Conservation (phyloP, 805 yeast genomes). For the Brettanomyces naardenensis region DNA sequence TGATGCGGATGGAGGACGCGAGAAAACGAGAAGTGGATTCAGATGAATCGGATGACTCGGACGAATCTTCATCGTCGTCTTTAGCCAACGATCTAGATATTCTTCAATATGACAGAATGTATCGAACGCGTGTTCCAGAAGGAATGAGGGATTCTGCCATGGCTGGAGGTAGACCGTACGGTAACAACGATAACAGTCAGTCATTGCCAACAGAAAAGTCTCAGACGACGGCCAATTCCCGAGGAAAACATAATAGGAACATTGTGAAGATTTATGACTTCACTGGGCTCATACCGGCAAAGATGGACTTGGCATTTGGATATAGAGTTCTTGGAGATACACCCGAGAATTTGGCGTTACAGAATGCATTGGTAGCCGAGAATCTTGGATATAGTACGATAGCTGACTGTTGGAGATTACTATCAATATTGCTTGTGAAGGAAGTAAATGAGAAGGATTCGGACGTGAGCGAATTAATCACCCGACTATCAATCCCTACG, state of each 20-base stretch:
- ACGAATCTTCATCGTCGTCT: slow-evolving; percentile 43
- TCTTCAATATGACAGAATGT: slow-evolving; percentile 45
- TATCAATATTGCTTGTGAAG: slow-evolving; percentile 39
- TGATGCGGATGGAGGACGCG: slow-evolving; percentile 13
- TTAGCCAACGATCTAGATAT: slow-evolving; percentile 64
- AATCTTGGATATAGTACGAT: slow-evolving; percentile 53
- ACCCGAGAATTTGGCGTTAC: slow-evolving; percentile 56
- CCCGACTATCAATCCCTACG: slow-evolving; percentile 8
- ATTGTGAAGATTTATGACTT: slow-evolving; percentile 60
- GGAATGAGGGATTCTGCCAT: slow-evolving; percentile 31
- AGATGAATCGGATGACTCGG: slow-evolving; percentile 21
- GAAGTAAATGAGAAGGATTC: slow-evolving; percentile 24
- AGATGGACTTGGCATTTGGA: slow-evolving; percentile 59
- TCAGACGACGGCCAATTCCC: slow-evolving; percentile 20
- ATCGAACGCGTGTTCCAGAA: slow-evolving; percentile 46
- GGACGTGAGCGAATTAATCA: slow-evolving; percentile 11
- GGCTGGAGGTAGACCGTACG: slow-evolving; percentile 15
- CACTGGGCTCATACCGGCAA: slow-evolving; percentile 64
- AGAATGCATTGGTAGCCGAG: slow-evolving; percentile 66
- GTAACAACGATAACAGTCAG: slow-evolving; percentile 20
- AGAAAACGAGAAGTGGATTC: not conserved
- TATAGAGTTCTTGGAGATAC: slow-evolving; percentile 56
- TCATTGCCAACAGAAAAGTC: slow-evolving; percentile 30
- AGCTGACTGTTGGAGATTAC: slow-evolving; percentile 67
- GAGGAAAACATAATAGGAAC: slow-evolving; percentile 31